Conservation (phyloP, 129 eudicot species). For the Saussurea involucrata region DNA sequence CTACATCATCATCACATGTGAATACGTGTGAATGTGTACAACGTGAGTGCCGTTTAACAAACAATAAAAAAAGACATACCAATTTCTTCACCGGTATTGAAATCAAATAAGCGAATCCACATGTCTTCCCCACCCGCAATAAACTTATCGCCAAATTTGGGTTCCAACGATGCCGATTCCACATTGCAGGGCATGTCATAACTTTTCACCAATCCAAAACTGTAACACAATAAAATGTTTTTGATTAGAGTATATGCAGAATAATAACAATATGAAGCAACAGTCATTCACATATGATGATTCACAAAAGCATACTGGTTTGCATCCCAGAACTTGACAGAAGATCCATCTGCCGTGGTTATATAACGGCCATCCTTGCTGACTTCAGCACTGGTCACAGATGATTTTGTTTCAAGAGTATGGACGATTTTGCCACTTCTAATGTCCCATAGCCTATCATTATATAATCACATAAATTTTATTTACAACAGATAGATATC, state of each 20-base stretch:
- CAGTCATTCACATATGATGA: neutral
- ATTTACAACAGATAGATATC: neutral
- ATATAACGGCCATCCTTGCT: conserved; percentile 68
- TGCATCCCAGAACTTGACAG: conserved; percentile 73
- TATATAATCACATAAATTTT: neutral
- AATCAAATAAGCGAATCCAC: conserved; percentile 77
- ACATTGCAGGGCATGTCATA: conserved; percentile 70
- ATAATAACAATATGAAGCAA: neutral
- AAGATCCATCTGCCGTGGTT: conserved; percentile 65
- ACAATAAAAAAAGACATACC: conserved; percentile 32
- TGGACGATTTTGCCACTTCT: conserved; percentile 54
- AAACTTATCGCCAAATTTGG: conserved; percentile 60
- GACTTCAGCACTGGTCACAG: conserved; percentile 72
- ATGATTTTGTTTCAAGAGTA: conserved; percentile 56
- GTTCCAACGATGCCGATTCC: conserved; percentile 81
- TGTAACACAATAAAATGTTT: neutral
- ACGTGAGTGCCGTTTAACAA: neutral
- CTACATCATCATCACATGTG: conserved; percentile 29
- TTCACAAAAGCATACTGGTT: conserved; percentile 44
- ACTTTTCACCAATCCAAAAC: conserved; percentile 86
- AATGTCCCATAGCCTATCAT: conserved; percentile 59
- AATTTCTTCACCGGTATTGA: conserved; percentile 76
- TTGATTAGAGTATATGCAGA: neutral
- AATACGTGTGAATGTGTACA: neutral
- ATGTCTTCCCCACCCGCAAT: conserved; percentile 89